Conservation (phyloP, 2,329 filamentous ascomycete species). For the Pyrenophora graminea region DNA sequence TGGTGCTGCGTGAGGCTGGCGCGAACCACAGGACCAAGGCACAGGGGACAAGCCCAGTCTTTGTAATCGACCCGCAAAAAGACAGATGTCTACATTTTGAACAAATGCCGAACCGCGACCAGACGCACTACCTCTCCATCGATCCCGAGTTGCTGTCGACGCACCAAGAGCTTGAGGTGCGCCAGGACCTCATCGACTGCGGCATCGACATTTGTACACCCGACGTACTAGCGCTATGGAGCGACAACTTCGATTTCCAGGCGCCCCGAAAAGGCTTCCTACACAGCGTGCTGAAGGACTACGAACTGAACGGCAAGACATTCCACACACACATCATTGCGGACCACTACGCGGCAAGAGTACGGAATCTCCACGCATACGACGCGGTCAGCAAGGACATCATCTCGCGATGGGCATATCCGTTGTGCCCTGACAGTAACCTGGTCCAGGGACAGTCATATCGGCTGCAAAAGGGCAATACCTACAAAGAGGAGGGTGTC, state of each 20-base stretch:
- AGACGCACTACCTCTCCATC: slow-evolving; percentile 68
- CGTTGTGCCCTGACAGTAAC: slow-evolving; percentile 87
- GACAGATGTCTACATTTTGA: slow-evolving; percentile 92
- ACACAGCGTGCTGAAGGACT: slow-evolving; percentile 92
- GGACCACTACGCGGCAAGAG: slow-evolving; percentile 83
- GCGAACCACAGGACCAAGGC: slow-evolving; percentile 75
- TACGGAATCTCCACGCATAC: slow-evolving; percentile 85
- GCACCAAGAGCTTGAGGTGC: slow-evolving; percentile 76
- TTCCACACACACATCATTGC: slow-evolving; percentile 86
- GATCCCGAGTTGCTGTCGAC: slow-evolving; percentile 78
- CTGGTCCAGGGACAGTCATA: slow-evolving; percentile 78
- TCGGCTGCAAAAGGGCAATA: slow-evolving; percentile 67
- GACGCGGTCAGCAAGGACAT: slow-evolving; percentile 86
- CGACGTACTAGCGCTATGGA: slow-evolving; percentile 92
- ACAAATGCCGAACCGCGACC: slow-evolving; percentile 74
- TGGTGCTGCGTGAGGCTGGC: slow-evolving; percentile 81
- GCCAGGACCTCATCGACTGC: slow-evolving; percentile 88
- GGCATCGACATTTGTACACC: slow-evolving; percentile 97
- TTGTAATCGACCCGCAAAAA: slow-evolving; percentile 80
- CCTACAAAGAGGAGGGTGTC: slow-evolving; percentile 80
- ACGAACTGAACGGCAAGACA: slow-evolving; percentile 95
- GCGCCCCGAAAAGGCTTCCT: slow-evolving; percentile 85
- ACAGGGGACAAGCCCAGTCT: slow-evolving; percentile 76
- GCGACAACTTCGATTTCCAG: slow-evolving; percentile 97
- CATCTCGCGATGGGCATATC: slow-evolving; percentile 84